Conservation (phyloP, 192 early-diverging fungal species). For the Irineochytrium annulatum region DNA sequence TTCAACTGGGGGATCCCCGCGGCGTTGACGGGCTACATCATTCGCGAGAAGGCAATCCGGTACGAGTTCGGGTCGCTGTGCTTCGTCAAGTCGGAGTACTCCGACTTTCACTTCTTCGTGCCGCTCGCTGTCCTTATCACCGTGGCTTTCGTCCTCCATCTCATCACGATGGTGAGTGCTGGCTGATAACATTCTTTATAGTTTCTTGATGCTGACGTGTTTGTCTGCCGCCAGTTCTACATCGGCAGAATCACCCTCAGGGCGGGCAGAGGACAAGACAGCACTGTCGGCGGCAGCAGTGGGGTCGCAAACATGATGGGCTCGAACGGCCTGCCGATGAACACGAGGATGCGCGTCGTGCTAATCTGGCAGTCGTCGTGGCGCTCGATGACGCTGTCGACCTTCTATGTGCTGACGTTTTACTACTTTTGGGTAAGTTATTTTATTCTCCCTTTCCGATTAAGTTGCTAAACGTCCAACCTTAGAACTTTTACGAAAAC, state of each 20-base stretch:
- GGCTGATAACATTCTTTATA: too few species aligned
- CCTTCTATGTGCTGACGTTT: background rate
- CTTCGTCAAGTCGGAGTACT: background rate
- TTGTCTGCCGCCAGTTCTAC: background rate
- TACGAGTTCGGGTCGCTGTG: constrained; percentile 4
- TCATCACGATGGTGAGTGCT: background rate
- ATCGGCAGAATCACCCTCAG: background rate
- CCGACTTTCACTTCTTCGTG: background rate
- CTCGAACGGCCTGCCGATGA: too few species aligned
- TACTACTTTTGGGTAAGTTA: background rate
- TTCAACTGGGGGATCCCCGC: background rate
- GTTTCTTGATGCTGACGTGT: too few species aligned
- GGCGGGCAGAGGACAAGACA: too few species aligned
- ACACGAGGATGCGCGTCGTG: background rate
- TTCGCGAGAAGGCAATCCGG: background rate
- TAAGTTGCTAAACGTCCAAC: too few species aligned
- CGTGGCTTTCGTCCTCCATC: background rate
- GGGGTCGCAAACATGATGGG: too few species aligned
- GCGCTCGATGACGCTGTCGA: background rate
- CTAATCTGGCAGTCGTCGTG: background rate
- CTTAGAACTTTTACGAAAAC: too few species aligned
- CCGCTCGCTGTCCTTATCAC: background rate
- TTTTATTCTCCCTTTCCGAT: too few species aligned
- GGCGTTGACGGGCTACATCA: background rate
- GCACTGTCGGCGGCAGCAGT: too few species aligned